phyloP scores from a whole-genome alignment of 2,329 filamentous ascomycete genomes.

The Bipolaris sorokiniana region DNA sequence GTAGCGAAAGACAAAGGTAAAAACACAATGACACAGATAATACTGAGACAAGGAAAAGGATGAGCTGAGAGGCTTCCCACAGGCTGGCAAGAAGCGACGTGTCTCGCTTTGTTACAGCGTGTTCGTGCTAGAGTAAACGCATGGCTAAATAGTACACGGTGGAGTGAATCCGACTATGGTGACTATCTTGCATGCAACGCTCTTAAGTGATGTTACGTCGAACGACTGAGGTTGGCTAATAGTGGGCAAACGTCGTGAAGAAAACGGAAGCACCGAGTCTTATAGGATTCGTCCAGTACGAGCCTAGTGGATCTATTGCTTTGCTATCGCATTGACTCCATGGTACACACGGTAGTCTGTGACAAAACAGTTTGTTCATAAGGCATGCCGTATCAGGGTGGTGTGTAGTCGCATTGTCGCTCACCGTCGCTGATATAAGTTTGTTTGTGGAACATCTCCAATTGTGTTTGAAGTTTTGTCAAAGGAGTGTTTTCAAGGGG shows the following conservation, averaged over 20 bases:
- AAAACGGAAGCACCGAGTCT: background rate
- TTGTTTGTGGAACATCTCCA: background rate
- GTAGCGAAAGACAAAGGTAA: background rate
- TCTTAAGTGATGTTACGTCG: background rate
- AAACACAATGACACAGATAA: too few species aligned
- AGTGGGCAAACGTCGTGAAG: background rate
- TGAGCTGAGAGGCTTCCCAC: background rate
- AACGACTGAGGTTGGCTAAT: background rate
- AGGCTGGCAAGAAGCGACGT: background rate
- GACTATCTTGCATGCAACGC: background rate
- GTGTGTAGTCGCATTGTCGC: too few species aligned
- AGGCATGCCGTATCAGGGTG: background rate
- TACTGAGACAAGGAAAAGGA: background rate
- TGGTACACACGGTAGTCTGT: background rate
- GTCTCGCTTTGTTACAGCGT: background rate
- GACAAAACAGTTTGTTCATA: background rate
- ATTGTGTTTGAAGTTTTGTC: background rate
- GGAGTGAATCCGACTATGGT: background rate
- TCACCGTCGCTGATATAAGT: background rate
- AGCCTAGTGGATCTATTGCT: background rate
- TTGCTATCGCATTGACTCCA: background rate
- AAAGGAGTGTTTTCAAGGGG: constrained; percentile 23
- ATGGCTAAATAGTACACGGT: background rate
- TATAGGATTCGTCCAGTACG: background rate
- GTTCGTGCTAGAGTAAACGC: background rate